phyloP scores from a whole-genome alignment of 2,329 filamentous ascomycete genomes.

The Blastomyces percursus region DNA sequence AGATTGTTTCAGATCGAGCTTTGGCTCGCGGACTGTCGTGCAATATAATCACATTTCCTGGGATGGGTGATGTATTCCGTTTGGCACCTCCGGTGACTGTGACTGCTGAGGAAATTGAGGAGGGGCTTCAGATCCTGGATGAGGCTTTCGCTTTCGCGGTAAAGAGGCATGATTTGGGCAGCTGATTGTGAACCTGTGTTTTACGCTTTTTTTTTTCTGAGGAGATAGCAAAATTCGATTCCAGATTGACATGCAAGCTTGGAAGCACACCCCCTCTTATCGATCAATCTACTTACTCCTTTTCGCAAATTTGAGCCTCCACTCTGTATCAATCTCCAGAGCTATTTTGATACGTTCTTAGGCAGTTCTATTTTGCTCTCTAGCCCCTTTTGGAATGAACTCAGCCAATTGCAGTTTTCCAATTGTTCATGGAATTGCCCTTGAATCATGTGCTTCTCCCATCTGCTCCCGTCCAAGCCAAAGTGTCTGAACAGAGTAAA shows the following conservation, averaged over 20 bases:
- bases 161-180: constrained; percentile 6
- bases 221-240: not conserved
- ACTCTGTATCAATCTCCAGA: not conserved
- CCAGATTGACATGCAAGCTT: not conserved
- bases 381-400: not conserved
- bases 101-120: constrained; percentile 39
- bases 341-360: not conserved
- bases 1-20: constrained; percentile 38
- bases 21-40: constrained; percentile 47
- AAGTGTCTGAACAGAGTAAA: not conserved
- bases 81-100: constrained; percentile 53
- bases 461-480: not conserved
- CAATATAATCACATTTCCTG: constrained; percentile 45
- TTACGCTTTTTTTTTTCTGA: not conserved
- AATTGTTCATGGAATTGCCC: not conserved
- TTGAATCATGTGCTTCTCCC: not conserved
- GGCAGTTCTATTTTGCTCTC: not conserved
- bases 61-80: constrained; percentile 48
- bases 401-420: not conserved
- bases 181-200: not conserved
- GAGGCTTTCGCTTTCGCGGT: constrained; percentile 36
- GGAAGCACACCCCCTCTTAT: not conserved
- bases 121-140: constrained; percentile 47
- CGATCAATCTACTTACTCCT: not conserved
- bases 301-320: not conserved